Percentiles rank a stretch among this genome's conserved stretches.
Evolutionary conservation across 2,329 filamentous ascomycete species (phyloP).

Genomic region (Calonectria pteridis): DNA sequence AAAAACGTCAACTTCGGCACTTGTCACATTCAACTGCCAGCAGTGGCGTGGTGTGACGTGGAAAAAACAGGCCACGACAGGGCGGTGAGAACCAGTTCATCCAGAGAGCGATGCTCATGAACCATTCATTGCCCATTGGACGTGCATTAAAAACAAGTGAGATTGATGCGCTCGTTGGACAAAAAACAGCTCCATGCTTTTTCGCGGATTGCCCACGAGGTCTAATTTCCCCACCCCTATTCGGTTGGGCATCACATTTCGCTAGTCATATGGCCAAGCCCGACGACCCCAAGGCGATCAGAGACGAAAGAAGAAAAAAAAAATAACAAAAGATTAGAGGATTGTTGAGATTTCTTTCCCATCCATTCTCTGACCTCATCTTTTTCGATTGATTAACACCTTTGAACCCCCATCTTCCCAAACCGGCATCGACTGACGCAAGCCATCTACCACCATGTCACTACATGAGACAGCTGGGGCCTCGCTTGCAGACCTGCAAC

Average conservation of each 20-base stretch:
- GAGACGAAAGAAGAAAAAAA: too few species aligned
- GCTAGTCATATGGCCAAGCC: not conserved
- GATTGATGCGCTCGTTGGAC: not conserved
- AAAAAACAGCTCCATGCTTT: conserved; percentile 1
- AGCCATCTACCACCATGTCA: conserved; percentile 12
- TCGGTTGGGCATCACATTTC: conserved; percentile 2
- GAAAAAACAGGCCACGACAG: conserved; percentile 16
- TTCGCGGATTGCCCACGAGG: not conserved
- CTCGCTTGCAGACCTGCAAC: conserved; percentile 34
- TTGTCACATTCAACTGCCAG: conserved; percentile 13
- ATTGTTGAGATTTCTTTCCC: not conserved
- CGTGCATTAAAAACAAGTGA: not conserved
- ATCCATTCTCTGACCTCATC: not conserved
- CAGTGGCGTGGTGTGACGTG: conserved; percentile 21
- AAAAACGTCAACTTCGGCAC: not conserved
- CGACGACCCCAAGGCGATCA: not conserved
- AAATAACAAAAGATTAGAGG: not conserved
- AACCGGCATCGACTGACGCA: conserved; percentile 1
- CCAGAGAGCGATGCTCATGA: not conserved
- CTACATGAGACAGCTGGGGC: conserved; percentile 42
- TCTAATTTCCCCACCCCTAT: conserved; percentile 24
- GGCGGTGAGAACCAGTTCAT: not conserved
- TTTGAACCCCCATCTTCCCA: not conserved
- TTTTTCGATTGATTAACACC: not conserved
- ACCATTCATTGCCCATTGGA: not conserved